These are phyloP conservation scores for Lanmaoa rubissima DNA, from an alignment of 768 basidiomycete species.

Conservation along the genomic window DNA sequence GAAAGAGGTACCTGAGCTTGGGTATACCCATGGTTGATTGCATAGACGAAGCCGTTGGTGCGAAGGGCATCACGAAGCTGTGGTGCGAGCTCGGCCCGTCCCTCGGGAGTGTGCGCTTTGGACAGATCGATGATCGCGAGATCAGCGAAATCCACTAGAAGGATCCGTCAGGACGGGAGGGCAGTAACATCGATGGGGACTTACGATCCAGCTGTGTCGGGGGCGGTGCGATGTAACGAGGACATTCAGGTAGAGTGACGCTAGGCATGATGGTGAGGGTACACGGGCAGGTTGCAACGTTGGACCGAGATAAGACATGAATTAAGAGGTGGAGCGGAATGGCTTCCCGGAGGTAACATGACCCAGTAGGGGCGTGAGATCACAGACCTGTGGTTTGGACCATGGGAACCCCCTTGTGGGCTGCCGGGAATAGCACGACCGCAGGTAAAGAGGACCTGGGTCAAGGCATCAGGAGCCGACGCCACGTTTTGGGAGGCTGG, in stretches of 20 bases:
- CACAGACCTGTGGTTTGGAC: no score
- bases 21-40: slow-evolving; percentile 38
- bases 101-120: slow-evolving; percentile 39
- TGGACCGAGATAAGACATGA: neutral
- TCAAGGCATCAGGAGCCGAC: neutral
- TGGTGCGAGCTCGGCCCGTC: slow-evolving; percentile 37
- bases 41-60: slow-evolving; percentile 40
- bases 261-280: slow-evolving; percentile 28
- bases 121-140: slow-evolving; percentile 53
- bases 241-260: slow-evolving; percentile 30
- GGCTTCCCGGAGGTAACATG: neutral
- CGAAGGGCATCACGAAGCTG: slow-evolving; percentile 48
- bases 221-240: slow-evolving; percentile 35
- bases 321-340: neutral
- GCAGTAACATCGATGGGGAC: slow-evolving; percentile 5
- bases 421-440: neutral
- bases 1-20: slow-evolving; percentile 33
- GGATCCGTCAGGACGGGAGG: slow-evolving; percentile 25
- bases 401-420: neutral
- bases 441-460: neutral
- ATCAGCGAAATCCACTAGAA: slow-evolving; percentile 46
- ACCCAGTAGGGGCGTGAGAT: neutral
- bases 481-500: neutral
- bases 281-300: no score
- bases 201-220: slow-evolving; percentile 34